Evolutionary conservation across 176 grass and related monocot genomes (phyloP).

Genomic region (Echinochloa phyllopogon): DNA sequence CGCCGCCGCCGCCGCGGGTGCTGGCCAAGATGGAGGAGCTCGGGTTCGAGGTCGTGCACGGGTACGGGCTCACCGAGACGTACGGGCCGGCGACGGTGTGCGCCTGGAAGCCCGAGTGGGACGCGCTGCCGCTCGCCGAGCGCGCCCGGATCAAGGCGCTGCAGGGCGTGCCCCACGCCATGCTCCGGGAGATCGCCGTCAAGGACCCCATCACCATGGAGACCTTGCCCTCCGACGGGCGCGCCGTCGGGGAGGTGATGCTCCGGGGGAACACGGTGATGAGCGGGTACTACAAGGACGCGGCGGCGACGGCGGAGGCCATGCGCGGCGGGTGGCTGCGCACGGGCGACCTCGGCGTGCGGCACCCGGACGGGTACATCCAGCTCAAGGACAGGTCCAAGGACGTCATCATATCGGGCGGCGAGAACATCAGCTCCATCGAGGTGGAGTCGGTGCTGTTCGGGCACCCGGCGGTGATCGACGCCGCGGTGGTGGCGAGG

Average conservation of each 20-base stretch:
- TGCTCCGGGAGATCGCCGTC: conserved; percentile 53
- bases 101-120: conserved; percentile 66
- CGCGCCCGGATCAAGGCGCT: conserved; percentile 53
- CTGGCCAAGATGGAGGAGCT: conserved; percentile 60
- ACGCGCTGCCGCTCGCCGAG: conserved; percentile 51
- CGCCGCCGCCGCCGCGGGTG: conserved; percentile 52
- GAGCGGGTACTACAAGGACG: conserved; percentile 70
- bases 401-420: conserved; percentile 62
- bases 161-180: conserved; percentile 54
- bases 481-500: conserved; percentile 58
- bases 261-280: conserved; percentile 69
- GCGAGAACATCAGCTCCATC: conserved; percentile 70
- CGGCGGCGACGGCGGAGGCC: conserved; percentile 37
- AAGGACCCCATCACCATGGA: conserved; percentile 67
- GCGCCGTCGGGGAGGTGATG: conserved; percentile 71
- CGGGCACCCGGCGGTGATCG: conserved; percentile 54
- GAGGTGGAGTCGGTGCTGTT: conserved; percentile 65
- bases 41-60: conserved; percentile 60
- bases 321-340: conserved; percentile 63
- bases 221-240: conserved; percentile 58
- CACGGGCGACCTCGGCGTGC: conserved; percentile 62
- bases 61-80: conserved; percentile 70
- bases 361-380: conserved; percentile 64
- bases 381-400: conserved; percentile 67
- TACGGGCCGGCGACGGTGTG: conserved; percentile 52